Conservation (phyloP, 2,329 filamentous ascomycete genomes). For the Cyphellophora attinorum region DNA sequence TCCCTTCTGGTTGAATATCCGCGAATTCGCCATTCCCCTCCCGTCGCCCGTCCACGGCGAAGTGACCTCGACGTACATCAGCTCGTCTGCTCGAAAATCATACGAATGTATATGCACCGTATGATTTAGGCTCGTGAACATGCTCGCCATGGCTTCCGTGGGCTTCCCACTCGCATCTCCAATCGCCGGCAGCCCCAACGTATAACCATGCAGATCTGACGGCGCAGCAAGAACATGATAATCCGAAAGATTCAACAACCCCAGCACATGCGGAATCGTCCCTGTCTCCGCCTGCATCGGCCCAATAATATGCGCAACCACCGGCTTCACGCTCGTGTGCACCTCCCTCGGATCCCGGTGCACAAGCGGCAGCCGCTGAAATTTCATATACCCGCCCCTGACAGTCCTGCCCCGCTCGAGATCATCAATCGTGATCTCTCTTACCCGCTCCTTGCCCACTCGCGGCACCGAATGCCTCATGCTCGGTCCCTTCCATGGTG, state of each 20-base stretch:
- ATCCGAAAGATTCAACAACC: constrained; percentile 15
- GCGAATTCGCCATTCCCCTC: constrained; percentile 14
- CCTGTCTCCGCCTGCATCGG: constrained; percentile 10
- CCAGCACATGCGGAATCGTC: constrained; percentile 11
- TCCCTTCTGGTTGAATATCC: constrained; percentile 13
- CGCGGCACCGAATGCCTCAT: constrained; percentile 12
- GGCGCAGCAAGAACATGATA: constrained; percentile 17
- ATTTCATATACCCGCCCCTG: constrained; percentile 15
- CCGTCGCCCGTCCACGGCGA: constrained; percentile 17
- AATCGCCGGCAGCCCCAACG: constrained; percentile 8
- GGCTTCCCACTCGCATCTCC: constrained; percentile 10
- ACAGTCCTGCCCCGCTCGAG: constrained; percentile 7
- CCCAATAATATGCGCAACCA: constrained; percentile 13
- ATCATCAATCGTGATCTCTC: constrained; percentile 16
- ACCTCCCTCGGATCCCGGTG: constrained; percentile 8
- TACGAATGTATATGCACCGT: constrained; percentile 16
- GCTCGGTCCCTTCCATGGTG: constrained; percentile 11
- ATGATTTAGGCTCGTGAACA: constrained; percentile 19
- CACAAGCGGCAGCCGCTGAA: constrained; percentile 14
- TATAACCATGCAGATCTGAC: constrained; percentile 9
- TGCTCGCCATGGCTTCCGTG: constrained; percentile 7
- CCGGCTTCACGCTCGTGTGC: constrained; percentile 10
- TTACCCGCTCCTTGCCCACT: constrained; percentile 2
- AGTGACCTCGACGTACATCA: constrained; percentile 15
- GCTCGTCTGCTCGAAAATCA: constrained; percentile 16